Evolutionary conservation across 2,329 filamentous ascomycete species (phyloP).

Genomic region (Nigrospora osmanthi): DNA sequence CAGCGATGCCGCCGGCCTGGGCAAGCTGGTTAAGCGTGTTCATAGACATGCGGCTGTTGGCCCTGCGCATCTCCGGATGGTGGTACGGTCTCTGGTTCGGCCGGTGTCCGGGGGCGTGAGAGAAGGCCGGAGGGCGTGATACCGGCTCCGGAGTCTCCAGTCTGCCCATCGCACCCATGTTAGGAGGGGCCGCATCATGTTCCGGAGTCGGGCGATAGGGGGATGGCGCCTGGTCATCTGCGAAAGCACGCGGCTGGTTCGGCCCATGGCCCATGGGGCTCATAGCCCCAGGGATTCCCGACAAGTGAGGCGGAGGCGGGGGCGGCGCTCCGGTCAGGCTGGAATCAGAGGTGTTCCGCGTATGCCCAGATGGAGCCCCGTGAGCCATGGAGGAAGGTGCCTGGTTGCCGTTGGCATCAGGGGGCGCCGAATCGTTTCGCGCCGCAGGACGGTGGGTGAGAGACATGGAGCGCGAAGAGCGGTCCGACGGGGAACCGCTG

Average conservation of each 20-base stretch:
- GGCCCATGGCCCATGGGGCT: constrained; percentile 24
- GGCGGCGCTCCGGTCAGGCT: constrained; percentile 16
- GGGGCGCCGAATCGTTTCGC: constrained; percentile 44
- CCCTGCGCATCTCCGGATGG: constrained; percentile 69
- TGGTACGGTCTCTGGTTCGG: constrained; percentile 65
- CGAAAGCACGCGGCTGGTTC: constrained; percentile 28
- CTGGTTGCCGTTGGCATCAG: constrained; percentile 29
- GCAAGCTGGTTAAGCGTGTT: constrained; percentile 75
- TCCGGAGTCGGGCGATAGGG: constrained; percentile 51
- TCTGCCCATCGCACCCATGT: constrained; percentile 45
- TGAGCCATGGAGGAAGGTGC: constrained; percentile 24
- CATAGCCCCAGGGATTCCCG: constrained; percentile 12
- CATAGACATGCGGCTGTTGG: constrained; percentile 76
- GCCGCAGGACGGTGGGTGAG: constrained; percentile 28
- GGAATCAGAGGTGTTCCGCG: constrained; percentile 41
- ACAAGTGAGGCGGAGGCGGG: constrained; percentile 14
- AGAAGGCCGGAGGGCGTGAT: constrained; percentile 68
- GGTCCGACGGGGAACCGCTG: constrained; percentile 35
- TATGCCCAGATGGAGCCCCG: constrained; percentile 25
- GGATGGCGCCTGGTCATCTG: constrained; percentile 35
- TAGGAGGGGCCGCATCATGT: constrained; percentile 40
- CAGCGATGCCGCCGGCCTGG: constrained; percentile 52
- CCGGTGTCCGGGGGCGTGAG: constrained; percentile 63
- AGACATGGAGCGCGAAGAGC: constrained; percentile 45
- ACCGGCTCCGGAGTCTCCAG: constrained; percentile 69